A percentile compares a stretch with the other conserved stretches of the same genome.
Evolutionary conservation across 1,284 basidiomycete genomes (phyloP).

Genomic region (Irpex rosettiformis): DNA sequence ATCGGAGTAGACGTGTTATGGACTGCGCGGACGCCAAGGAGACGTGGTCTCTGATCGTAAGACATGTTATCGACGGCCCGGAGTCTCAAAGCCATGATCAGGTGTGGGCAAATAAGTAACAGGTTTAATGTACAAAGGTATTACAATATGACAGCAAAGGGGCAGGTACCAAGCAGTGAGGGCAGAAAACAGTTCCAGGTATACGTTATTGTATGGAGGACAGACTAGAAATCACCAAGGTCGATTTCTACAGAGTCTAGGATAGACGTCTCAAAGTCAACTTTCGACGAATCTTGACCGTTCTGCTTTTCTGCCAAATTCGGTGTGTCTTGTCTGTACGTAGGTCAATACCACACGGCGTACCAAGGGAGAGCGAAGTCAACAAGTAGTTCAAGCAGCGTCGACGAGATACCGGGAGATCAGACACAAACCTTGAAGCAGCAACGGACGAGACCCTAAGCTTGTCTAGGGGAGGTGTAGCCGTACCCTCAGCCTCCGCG

Average conservation of each 20-base stretch:
- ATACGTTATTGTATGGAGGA: neutral
- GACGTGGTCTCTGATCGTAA: neutral
- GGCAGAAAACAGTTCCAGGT: neutral
- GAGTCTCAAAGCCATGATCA: neutral
- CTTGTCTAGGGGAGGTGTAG: constrained; percentile 53
- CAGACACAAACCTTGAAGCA: constrained; percentile 47
- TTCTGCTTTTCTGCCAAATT: constrained; percentile 40
- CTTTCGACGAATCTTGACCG: constrained; percentile 35
- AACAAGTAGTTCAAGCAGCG: constrained; percentile 9
- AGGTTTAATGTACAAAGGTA: neutral
- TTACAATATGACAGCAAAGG: too few relatives aligned
- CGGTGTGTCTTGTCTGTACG: constrained; percentile 36
- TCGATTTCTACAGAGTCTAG: constrained; percentile 72
- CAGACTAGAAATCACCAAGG: constrained; percentile 66
- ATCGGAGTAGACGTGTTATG: too few relatives aligned
- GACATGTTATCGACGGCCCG: neutral
- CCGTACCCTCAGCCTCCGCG: constrained; percentile 37
- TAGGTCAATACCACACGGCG: neutral
- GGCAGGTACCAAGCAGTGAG: too few relatives aligned
- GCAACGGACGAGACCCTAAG: constrained; percentile 38
- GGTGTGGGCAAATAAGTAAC: neutral
- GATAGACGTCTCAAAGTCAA: constrained; percentile 51
- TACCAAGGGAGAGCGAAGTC: constrained; percentile 3
- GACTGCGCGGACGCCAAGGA: constrained; percentile 1
- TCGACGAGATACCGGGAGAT: constrained; percentile 10